phyloP scores from a whole-genome alignment of 108 stramenopile genomes.

The Cyclotella baltica region DNA sequence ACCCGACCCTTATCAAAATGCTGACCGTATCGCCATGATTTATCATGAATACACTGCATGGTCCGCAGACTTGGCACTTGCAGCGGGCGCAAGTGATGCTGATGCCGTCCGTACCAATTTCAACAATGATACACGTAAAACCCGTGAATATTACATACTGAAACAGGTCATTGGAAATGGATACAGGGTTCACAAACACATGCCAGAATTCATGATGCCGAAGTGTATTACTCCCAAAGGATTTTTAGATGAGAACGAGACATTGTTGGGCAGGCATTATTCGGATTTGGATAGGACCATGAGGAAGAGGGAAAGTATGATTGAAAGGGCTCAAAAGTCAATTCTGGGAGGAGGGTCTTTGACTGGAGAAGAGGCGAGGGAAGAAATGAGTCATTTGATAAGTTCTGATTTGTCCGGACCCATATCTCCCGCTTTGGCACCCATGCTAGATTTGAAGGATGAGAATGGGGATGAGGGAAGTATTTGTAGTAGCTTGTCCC shows the following conservation, averaged over 20 bases:
- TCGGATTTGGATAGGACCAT: not conserved
- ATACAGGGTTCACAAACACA: constrained; percentile 54
- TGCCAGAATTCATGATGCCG: constrained; percentile 58
- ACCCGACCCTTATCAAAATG: constrained; percentile 46
- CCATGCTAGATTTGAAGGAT: constrained; percentile 28
- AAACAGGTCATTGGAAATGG: constrained; percentile 64
- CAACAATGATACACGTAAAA: constrained; percentile 70
- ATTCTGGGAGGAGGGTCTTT: not conserved
- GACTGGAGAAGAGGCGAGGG: constrained; percentile 37
- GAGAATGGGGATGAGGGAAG: constrained; percentile 1
- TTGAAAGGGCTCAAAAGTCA: constrained; percentile 4
- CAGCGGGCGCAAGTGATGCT: constrained; percentile 82
- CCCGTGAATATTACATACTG: constrained; percentile 82
- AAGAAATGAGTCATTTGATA: constrained; percentile 48
- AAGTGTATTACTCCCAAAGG: constrained; percentile 51
- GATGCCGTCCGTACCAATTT: constrained; percentile 81
- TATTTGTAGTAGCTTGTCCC: not conserved
- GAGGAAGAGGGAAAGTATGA: constrained; percentile 3
- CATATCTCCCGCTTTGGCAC: constrained; percentile 34
- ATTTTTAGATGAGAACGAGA: constrained; percentile 46
- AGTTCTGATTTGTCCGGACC: constrained; percentile 35
- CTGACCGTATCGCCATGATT: constrained; percentile 75
- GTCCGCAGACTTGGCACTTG: constrained; percentile 81
- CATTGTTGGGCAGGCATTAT: constrained; percentile 6
- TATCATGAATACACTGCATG: constrained; percentile 80